phyloP scores from a whole-genome alignment of 2,329 filamentous ascomycete genomes.

The Hymenoscyphus fructigenus region DNA sequence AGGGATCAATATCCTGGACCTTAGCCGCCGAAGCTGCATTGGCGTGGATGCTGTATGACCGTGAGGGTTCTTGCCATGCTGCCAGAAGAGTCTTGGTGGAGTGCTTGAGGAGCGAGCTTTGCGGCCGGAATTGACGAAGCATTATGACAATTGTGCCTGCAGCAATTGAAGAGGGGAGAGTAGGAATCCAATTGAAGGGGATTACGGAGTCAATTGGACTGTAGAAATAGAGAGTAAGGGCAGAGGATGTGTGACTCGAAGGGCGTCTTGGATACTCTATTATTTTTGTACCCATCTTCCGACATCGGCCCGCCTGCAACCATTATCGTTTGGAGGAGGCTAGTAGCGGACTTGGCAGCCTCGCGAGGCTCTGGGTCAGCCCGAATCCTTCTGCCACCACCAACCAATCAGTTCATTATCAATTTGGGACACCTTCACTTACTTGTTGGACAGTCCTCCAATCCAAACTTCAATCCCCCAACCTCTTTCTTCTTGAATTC shows the following conservation, averaged over 20 bases:
- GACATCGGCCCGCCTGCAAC: background rate
- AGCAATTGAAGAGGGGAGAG: background rate
- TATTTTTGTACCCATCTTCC: background rate
- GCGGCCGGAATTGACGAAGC: conserved; percentile 47
- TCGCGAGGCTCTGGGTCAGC: background rate
- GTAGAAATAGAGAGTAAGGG: background rate
- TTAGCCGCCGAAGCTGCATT: conserved; percentile 38
- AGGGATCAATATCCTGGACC: conserved; percentile 71
- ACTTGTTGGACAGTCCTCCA: background rate
- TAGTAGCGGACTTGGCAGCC: background rate
- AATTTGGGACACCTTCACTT: background rate
- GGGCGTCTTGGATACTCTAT: background rate
- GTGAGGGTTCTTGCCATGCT: conserved; percentile 38
- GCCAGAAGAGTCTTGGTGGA: conserved; percentile 37
- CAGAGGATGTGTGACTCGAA: background rate
- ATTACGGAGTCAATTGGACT: background rate
- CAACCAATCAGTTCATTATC: conserved; percentile 7
- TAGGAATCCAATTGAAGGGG: background rate
- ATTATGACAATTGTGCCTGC: conserved; percentile 37
- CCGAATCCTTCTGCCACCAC: background rate
- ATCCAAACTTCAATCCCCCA: background rate
- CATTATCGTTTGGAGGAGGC: background rate
- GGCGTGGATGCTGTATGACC: conserved; percentile 51
- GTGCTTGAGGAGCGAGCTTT: conserved; percentile 40
- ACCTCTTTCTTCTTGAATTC: background rate